Base-by-base conservation (phyloP, 352 stramenopile genomes). In the Pythium phragmitis region DNA sequence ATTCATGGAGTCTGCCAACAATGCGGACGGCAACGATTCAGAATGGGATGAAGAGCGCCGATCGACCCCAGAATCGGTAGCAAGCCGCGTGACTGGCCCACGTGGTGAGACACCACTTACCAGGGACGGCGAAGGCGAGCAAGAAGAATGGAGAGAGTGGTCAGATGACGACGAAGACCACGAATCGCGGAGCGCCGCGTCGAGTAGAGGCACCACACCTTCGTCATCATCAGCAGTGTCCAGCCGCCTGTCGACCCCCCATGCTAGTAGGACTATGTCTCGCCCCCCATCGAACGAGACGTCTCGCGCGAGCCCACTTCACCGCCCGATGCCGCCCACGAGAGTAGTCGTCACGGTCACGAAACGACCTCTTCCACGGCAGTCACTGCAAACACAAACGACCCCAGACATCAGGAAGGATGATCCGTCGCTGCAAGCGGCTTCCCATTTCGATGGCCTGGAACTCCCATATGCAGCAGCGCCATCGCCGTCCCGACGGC, bases 1-100 rank as follows among this genome's bases (percentile, higher is more conserved):
- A 14, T 89, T 91, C 47, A 65, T 91, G 39, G 79, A 89, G 52
- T 75, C 77, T 7, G 60, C 59, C 12, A 17, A 72, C 12, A 59
- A 60, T 9, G 68, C 61, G 8, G 68, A 69, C 14, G 21, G 41
- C 14, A 7, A 11, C 19, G 49, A 53, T 4, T 47, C 67, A 16
- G 51, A 4, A 14, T 7, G 28, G 26, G 47, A 43, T 16, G 54
- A 41, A n/a, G 23, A 60, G 36, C 61, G 52, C 7, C 36, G 6
- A 49, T 62, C 33, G 17, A 67, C 60, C 8, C 42, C 60, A 3
- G 49, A 26, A 6, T 56, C 51, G 1, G 21, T 4, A 26, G 8
- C 9, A 8, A 50, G 51, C 33, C 14, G 21, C 13, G 33, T 16
- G 19, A 14, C 3, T 1, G 33, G 26, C 6, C 57, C 51, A 46